Evolutionary conservation across 495 filamentous ascomycete species (phyloP).

Genomic region (Cercophora scortea): DNA sequence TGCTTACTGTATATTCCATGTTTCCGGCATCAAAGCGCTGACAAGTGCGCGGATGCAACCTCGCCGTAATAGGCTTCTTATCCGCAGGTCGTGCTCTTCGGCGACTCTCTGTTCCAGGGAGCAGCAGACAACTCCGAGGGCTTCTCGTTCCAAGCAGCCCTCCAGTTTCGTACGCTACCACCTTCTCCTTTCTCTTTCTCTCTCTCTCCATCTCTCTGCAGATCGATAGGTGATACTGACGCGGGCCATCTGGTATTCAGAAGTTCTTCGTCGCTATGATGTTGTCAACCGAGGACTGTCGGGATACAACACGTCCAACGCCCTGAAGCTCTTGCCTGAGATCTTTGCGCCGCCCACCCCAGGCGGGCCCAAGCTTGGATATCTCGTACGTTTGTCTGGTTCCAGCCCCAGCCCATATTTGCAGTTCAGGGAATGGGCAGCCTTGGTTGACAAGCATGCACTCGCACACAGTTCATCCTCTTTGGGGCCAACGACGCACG

Average conservation of each 20-base stretch:
- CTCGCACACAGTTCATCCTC: slow-evolving; percentile 55
- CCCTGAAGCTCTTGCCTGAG: slow-evolving; percentile 30
- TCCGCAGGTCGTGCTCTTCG: slow-evolving; percentile 69
- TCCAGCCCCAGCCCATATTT: neutral
- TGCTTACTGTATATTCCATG: neutral
- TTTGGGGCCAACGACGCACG: slow-evolving; percentile 84
- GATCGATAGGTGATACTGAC: too few relatives aligned
- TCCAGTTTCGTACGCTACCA: slow-evolving; percentile 56
- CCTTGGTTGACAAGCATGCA: neutral
- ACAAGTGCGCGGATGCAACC: neutral
- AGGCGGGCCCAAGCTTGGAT: slow-evolving; percentile 43
- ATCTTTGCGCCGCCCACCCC: slow-evolving; percentile 38
- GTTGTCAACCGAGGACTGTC: slow-evolving; percentile 44
- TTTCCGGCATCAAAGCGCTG: neutral
- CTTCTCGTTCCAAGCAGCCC: slow-evolving; percentile 62
- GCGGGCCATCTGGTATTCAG: too few relatives aligned
- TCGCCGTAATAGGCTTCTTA: slow-evolving; percentile 24
- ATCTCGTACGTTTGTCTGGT: slow-evolving; percentile 50
- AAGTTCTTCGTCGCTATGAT: slow-evolving; percentile 35
- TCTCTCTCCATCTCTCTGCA: too few relatives aligned
- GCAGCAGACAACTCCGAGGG: slow-evolving; percentile 49
- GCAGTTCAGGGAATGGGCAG: too few relatives aligned
- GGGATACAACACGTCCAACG: slow-evolving; percentile 42
- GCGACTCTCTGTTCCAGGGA: slow-evolving; percentile 70
- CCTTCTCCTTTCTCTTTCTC: too few relatives aligned